Evolutionary conservation across 768 basidiomycete genomes (phyloP).

Genomic region (Polyporus arcularius): DNA sequence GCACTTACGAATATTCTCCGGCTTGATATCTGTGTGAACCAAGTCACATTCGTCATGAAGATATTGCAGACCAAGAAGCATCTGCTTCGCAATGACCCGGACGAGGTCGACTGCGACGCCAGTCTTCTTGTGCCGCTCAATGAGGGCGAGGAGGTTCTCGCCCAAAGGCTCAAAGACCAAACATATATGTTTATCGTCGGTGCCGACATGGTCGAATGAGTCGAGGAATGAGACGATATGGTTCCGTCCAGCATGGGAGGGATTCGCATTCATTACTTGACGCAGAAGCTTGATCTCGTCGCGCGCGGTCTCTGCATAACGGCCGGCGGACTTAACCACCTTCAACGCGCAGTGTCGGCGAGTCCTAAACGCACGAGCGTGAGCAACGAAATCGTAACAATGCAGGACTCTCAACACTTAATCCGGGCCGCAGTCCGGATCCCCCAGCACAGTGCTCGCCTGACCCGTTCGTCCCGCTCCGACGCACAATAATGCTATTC

Average conservation of each 20-base stretch:
- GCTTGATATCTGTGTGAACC: conserved; percentile 93
- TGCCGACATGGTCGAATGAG: conserved; percentile 77
- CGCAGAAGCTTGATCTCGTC: conserved; percentile 94
- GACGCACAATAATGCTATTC: not conserved
- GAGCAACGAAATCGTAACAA: conserved; percentile 14
- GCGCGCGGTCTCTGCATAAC: conserved; percentile 94
- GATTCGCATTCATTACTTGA: conserved; percentile 69
- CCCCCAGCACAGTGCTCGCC: not conserved
- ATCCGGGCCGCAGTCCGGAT: too few relatives aligned
- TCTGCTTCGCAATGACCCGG: conserved; percentile 82
- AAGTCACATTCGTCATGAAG: conserved; percentile 91
- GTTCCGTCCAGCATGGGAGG: conserved; percentile 73
- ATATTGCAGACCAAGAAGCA: conserved; percentile 87
- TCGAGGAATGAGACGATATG: conserved; percentile 91
- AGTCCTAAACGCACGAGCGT: conserved; percentile 43
- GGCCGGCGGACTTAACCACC: conserved; percentile 91
- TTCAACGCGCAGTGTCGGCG: conserved; percentile 87
- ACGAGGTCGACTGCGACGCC: conserved; percentile 83
- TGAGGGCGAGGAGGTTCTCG: conserved; percentile 72
- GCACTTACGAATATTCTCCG: conserved; percentile 89
- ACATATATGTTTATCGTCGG: conserved; percentile 79
- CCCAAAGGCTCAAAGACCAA: conserved; percentile 90
- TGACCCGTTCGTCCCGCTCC: not conserved
- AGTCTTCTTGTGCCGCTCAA: conserved; percentile 78
- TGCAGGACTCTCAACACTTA: not conserved